Evolutionary conservation across 192 early-diverging fungal species (phyloP), one percentile per base, ranked within the genome.

Genomic region (Entomortierella chlamydospora): DNA sequence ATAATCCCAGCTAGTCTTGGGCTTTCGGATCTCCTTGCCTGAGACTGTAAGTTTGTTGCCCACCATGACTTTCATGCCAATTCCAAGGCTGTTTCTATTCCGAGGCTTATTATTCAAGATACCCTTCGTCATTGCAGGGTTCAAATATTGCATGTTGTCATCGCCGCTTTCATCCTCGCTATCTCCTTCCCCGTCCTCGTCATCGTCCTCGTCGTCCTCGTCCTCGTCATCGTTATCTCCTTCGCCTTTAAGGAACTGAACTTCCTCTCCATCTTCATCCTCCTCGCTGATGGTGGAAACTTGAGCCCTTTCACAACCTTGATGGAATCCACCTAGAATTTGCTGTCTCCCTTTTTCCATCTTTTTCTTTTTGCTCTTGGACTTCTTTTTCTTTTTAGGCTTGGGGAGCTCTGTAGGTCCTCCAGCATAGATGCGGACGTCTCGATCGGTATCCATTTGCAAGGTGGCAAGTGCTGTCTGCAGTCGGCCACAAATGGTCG

Each of bases 1-100:
- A 25, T 70, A 70, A 49, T 79, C 76, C 76, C 76, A 79, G 41
- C 76, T 79, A 5, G 76, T 79, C 52, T 70, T 79, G 22, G 76
- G 76, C 52, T 65, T 70, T 22, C 76, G 54, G 51, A 79, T 79
- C 43, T 79, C 76, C 63, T 79, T 79, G 49, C 76, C 76, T 30
- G 65, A 68, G 12, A 70, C 76, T 0, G 68, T 79, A 9, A 70
- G 43, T 51, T 79, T 79, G 57, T 79, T 68, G 49, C 68, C 68
- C 11, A 79, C 76, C 76, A 79, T 79, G 56, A 70, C 68, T 50
- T 79, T 79, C 76, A 79, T 79, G 15, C 67, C 64, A 53, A 73
- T 65, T 26, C 78, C 63, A 28, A 83, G 23, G 47, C 82, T 79
- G 65, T 83, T 68, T 25, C 78, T 43, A 61, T 83, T 68, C 57